Evolutionary conservation across 768 basidiomycete species (phyloP).

Genomic region (Tubosaeta sp.): DNA sequence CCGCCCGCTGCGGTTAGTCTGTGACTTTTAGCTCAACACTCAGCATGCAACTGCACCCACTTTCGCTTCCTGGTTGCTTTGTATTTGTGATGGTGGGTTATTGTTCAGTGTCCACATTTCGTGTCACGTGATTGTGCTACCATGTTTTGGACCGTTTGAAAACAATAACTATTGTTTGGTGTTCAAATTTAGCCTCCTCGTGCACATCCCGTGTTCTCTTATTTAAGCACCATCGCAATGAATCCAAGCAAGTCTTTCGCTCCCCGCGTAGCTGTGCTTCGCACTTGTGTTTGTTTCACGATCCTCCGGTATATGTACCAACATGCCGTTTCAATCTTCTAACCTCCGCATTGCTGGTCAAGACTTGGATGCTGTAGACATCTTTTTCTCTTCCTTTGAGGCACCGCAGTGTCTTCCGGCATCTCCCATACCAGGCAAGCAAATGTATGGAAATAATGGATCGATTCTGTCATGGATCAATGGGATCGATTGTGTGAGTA

Average conservation of each 20-base stretch:
- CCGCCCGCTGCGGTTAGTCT: constrained; percentile 4
- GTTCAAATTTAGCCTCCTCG: constrained; percentile 8
- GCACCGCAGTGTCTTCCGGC: neutral
- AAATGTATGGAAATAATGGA: constrained; percentile 22
- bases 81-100: constrained; percentile 12
- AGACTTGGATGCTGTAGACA: constrained; percentile 12
- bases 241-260: neutral
- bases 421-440: constrained; percentile 8
- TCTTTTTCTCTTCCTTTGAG: constrained; percentile 13
- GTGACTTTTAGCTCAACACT: neutral
- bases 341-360: constrained; percentile 28
- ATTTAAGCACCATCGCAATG: constrained; percentile 15
- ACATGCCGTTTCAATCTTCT: constrained; percentile 20
- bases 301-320: constrained; percentile 5
- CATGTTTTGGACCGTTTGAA: neutral
- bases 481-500: constrained; percentile 21
- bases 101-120: constrained; percentile 18
- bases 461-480: constrained; percentile 28
- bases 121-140: constrained; percentile 20
- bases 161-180: constrained; percentile 30
- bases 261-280: constrained; percentile 28
- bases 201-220: constrained; percentile 8
- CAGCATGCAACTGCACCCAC: constrained; percentile 9
- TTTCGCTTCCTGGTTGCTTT: neutral
- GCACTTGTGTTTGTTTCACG: constrained; percentile 14